These are phyloP conservation scores for Mrakia hoshinonis DNA, from an alignment of 768 basidiomycete species.

Conservation along the genomic window DNA sequence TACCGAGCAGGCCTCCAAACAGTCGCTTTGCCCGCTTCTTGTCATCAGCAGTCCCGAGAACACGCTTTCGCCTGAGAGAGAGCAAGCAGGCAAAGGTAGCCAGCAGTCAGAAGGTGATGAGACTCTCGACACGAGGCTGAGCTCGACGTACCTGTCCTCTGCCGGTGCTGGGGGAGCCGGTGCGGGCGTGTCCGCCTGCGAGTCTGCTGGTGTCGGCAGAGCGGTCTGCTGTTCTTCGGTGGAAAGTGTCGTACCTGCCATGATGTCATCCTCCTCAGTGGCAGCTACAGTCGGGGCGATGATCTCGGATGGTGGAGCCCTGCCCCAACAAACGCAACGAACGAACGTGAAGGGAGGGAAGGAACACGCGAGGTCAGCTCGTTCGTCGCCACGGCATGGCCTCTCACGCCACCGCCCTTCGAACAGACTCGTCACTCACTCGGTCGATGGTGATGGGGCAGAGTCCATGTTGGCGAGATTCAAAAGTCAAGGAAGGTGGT, in stretches of 20 bases:
- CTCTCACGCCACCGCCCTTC: too few species aligned
- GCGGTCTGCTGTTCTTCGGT: not conserved
- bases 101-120: not conserved
- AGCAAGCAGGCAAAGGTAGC: not conserved
- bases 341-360: not conserved
- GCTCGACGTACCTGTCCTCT: not conserved
- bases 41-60: conserved; percentile 18
- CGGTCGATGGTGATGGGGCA: not conserved
- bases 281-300: not conserved
- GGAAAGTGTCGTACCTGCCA: not conserved
- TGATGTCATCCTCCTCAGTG: conserved; percentile 9
- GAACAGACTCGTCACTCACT: not conserved
- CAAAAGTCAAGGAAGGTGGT: not conserved
- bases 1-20: conserved; percentile 26
- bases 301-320: not conserved
- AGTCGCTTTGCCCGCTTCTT: conserved; percentile 28
- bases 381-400: not conserved
- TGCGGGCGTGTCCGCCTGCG: not conserved
- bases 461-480: not conserved
- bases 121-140: too few species aligned
- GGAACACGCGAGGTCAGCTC: conserved; percentile 2
- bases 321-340: not conserved
- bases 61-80: conserved; percentile 13
- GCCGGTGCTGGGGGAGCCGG: not conserved
- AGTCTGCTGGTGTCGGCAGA: not conserved